Base-by-base conservation (phyloP, 179 eudicot species). In the Gypsophila paniculata region DNA sequence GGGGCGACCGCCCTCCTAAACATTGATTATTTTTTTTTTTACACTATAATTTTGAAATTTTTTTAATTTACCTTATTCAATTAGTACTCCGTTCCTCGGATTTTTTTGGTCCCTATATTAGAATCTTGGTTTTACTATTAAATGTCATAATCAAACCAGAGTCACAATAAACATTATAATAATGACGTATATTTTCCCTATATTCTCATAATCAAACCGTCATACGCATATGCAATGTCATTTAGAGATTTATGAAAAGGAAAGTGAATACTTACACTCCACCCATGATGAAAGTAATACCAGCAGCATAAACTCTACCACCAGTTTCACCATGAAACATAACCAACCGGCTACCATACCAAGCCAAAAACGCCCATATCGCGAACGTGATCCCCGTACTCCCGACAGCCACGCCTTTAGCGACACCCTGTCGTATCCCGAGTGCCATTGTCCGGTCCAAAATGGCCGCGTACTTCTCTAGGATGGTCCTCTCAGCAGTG, bases 321-420 rank as follows among this genome's bases (percentile, higher is more conserved):
- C 98, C 98, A 69, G 85, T 87, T 72, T 93, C 96, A 26, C 91
- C 97, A 59, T 82, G 89, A 72, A 85, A 77, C 96, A 93, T 93
- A 32, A 93, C 87, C 82, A 93, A 79, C 13, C 48, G 86, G 68
- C 98, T 91, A 9, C 96, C 98, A 79, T 93, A 93, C 98, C 98
- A 93, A 55, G 98, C 97, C 42, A 93, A 85, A 63, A 93, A 85
- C 22, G 90, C 98, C 98, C 98, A 93, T 36, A 93, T 93, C 5
- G 93, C 93, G 39, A 91, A 93, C 15, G 89, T 70, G 25, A 93
- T 76, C 13, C 98, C 98, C 0, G 90, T 89, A 71, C 98, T 93
- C 46, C 98, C 98, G 8, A 93, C 76, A 14, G 97, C 96, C 38
- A 93, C 64, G 9, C 98, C 98, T 78, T 93, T 93, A 0, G 96